Percentiles rank a stretch among this genome's conserved stretches.
Evolutionary conservation across 352 stramenopile species (phyloP).

Genomic region (Pythium insidiosum): DNA sequence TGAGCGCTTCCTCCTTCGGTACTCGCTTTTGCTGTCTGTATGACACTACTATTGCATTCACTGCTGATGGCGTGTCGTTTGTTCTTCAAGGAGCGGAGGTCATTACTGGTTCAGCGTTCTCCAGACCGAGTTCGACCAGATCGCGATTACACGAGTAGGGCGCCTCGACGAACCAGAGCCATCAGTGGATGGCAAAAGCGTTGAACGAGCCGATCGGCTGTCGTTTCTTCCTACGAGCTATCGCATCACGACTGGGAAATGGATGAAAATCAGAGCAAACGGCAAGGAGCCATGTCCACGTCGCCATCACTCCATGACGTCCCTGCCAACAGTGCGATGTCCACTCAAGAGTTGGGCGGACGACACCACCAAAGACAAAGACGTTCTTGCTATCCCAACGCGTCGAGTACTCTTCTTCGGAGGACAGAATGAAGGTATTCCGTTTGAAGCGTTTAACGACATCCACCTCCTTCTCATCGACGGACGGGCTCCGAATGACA

Average conservation of each 20-base stretch:
- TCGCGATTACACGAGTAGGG: neutral
- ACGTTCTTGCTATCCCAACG: constrained; percentile 14
- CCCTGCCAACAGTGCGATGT: constrained; percentile 24
- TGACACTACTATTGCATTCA: neutral
- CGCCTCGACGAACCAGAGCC: neutral
- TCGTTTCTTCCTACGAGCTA: constrained; percentile 28
- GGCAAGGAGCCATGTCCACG: constrained; percentile 38
- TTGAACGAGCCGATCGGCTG: constrained; percentile 15
- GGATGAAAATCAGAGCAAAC: constrained; percentile 42
- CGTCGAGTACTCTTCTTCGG: constrained; percentile 59
- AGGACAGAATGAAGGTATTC: constrained; percentile 59
- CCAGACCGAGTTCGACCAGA: constrained; percentile 17
- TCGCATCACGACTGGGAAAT: constrained; percentile 37
- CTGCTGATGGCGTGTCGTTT: neutral
- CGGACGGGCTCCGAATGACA: neutral
- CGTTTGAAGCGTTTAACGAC: constrained; percentile 62
- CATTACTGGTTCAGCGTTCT: constrained; percentile 74
- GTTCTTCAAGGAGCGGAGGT: constrained; percentile 33
- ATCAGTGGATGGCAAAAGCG: neutral
- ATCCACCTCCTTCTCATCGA: constrained; percentile 39
- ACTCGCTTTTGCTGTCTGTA: too few species aligned
- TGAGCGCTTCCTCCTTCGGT: constrained; percentile 35
- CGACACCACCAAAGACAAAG: neutral
- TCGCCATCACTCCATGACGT: constrained; percentile 62
- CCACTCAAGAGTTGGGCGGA: constrained; percentile 12